phyloP scores from a whole-genome alignment of 495 filamentous ascomycete genomes.

The Letharia lupina region DNA sequence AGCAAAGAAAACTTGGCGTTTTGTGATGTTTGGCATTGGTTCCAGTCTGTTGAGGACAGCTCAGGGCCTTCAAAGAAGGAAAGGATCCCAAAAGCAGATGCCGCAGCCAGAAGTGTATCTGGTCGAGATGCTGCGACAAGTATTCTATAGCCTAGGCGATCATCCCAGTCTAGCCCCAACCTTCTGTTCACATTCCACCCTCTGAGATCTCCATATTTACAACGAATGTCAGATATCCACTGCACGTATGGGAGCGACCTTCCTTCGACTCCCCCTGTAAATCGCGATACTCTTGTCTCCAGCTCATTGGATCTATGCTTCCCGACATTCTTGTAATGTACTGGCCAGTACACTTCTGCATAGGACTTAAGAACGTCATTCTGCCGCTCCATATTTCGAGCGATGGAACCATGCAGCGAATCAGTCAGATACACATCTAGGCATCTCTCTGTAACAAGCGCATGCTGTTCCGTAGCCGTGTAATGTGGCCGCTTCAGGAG shows the following conservation, averaged over 20 bases:
- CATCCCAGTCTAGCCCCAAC: neutral
- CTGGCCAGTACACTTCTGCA: constrained; percentile 9
- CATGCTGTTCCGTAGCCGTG: neutral
- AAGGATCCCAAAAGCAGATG: neutral
- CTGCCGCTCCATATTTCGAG: neutral
- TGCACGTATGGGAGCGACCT: neutral
- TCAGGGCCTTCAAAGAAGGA: neutral
- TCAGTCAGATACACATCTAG: constrained; percentile 6
- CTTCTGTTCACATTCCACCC: neutral
- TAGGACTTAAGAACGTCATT: constrained; percentile 1
- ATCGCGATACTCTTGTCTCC: neutral
- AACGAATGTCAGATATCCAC: neutral
- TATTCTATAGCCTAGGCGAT: neutral
- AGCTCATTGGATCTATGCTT: neutral
- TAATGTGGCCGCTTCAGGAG: constrained; percentile 1
- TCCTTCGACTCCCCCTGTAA: neutral
- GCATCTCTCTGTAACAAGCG: constrained; percentile 6
- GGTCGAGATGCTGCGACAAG: neutral
- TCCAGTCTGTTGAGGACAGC: neutral
- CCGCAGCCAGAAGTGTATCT: neutral
- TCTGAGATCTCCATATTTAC: neutral
- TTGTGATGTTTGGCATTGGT: neutral
- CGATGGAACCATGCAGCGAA: neutral
- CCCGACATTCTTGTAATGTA: constrained; percentile 12
- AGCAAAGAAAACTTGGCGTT: neutral